Conservation (phyloP, 345 rosid species). For the Combretum micranthum region DNA sequence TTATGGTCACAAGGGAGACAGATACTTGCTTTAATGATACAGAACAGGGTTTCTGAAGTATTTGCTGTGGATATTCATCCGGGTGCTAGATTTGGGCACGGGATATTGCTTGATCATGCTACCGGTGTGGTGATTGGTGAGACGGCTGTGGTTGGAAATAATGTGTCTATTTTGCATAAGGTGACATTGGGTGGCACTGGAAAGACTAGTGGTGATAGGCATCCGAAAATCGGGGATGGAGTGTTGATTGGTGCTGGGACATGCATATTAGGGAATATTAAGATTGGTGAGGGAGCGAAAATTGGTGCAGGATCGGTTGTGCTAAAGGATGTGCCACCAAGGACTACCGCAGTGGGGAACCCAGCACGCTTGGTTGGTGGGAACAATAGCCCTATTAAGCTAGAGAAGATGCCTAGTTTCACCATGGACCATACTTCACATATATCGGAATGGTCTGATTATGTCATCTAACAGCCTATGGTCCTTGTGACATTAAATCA, state of each 20-base stretch:
- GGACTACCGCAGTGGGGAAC: slow-evolving; percentile 86
- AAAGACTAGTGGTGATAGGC: slow-evolving; percentile 68
- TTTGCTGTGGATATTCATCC: slow-evolving; percentile 90
- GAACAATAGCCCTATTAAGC: slow-evolving; percentile 59
- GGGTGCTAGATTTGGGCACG: slow-evolving; percentile 70
- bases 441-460: slow-evolving; percentile 71
- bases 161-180: slow-evolving; percentile 81
- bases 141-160: slow-evolving; percentile 79
- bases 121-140: slow-evolving; percentile 82
- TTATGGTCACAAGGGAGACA: slow-evolving; percentile 55
- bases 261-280: slow-evolving; percentile 76
- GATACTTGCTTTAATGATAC: slow-evolving; percentile 56
- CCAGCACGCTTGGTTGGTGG: slow-evolving; percentile 85
- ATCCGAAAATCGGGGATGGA: slow-evolving; percentile 92
- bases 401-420: slow-evolving; percentile 62
- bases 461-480: slow-evolving; percentile 45
- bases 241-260: slow-evolving; percentile 94
- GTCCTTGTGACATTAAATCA: too few relatives aligned
- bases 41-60: slow-evolving; percentile 58
- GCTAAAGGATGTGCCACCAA: slow-evolving; percentile 65
- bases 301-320: slow-evolving; percentile 92
- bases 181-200: slow-evolving; percentile 98
- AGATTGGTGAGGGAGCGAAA: slow-evolving; percentile 87
- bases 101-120: slow-evolving; percentile 77
- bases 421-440: slow-evolving; percentile 88